Evolutionary conservation across 768 basidiomycete species (phyloP).

Genomic region (Boletus speciosus): DNA sequence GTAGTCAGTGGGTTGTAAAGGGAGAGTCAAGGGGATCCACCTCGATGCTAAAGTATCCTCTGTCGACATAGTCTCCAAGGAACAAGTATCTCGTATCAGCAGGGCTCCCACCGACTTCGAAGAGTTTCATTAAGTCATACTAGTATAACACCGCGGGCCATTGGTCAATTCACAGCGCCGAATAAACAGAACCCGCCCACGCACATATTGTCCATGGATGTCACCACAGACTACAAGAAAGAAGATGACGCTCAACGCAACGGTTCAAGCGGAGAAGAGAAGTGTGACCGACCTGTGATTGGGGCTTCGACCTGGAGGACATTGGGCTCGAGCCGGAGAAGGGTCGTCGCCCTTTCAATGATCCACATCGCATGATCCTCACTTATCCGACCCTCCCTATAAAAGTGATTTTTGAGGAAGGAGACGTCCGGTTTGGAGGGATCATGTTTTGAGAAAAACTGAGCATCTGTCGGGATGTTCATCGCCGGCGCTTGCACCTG

Average conservation of each 20-base stretch:
- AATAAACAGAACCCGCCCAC: conserved; percentile 26
- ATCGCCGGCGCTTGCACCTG: conserved; percentile 99
- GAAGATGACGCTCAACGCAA: conserved; percentile 3
- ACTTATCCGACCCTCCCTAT: conserved; percentile 88
- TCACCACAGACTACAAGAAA: conserved; percentile 79
- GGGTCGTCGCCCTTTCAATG: conserved; percentile 78
- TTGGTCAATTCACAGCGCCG: conserved; percentile 15
- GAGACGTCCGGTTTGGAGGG: conserved; percentile 90
- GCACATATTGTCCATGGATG: conserved; percentile 98
- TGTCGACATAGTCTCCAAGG: conserved; percentile 90
- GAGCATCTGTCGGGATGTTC: conserved; percentile 83
- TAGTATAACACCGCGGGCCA: conserved; percentile 27
- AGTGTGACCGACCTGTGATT: conserved; percentile 70
- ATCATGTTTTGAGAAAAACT: conserved; percentile 87
- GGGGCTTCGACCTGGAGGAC: conserved; percentile 94
- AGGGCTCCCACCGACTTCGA: conserved; percentile 93
- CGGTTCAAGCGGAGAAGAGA: background rate
- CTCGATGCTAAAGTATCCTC: conserved; percentile 93
- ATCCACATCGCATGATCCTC: conserved; percentile 97
- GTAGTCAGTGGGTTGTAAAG: background rate
- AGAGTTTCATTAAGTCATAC: conserved; percentile 95
- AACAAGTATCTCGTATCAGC: conserved; percentile 91
- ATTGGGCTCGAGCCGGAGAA: conserved; percentile 83
- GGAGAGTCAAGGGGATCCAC: conserved; percentile 35
- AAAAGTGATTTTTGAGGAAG: conserved; percentile 98